phyloP scores from a whole-genome alignment of 768 basidiomycete species.

The Lactarius hatsudake region DNA sequence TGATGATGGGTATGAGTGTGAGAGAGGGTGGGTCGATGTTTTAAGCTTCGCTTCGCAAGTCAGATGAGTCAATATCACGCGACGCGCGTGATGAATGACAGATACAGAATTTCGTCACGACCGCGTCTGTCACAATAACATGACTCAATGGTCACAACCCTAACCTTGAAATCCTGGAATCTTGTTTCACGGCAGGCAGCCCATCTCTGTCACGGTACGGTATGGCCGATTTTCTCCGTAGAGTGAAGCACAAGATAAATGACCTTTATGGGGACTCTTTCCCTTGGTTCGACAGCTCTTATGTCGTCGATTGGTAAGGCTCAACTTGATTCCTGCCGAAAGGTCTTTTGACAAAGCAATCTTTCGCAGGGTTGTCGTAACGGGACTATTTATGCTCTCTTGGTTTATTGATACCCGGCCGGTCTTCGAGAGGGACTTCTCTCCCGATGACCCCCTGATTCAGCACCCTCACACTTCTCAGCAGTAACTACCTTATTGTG shows the following conservation, averaged over 20 bases:
- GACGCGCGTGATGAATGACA: slow-evolving; percentile 3
- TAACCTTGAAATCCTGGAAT: background rate
- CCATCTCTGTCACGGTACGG: no score
- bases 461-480: slow-evolving; percentile 32
- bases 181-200: no score
- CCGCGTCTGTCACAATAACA: slow-evolving; percentile 17
- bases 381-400: slow-evolving; percentile 44
- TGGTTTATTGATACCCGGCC: slow-evolving; percentile 37
- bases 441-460: slow-evolving; percentile 49
- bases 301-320: slow-evolving; percentile 53
- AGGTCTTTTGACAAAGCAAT: background rate
- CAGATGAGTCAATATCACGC: slow-evolving; percentile 1
- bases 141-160: slow-evolving; percentile 13
- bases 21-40: background rate
- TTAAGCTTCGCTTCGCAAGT: background rate
- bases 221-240: slow-evolving; percentile 21
- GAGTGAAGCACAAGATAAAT: slow-evolving; percentile 15
- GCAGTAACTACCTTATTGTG: slow-evolving; percentile 11
- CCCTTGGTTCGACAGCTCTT: slow-evolving; percentile 39
- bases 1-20: background rate
- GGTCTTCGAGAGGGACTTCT: slow-evolving; percentile 33
- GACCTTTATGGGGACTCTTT: slow-evolving; percentile 30
- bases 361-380: slow-evolving; percentile 34
- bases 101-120: slow-evolving; percentile 3
- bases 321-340: background rate